Evolutionary conservation across 2,329 filamentous ascomycete species (phyloP).

Genomic region (Salinomyces thailandicus): DNA sequence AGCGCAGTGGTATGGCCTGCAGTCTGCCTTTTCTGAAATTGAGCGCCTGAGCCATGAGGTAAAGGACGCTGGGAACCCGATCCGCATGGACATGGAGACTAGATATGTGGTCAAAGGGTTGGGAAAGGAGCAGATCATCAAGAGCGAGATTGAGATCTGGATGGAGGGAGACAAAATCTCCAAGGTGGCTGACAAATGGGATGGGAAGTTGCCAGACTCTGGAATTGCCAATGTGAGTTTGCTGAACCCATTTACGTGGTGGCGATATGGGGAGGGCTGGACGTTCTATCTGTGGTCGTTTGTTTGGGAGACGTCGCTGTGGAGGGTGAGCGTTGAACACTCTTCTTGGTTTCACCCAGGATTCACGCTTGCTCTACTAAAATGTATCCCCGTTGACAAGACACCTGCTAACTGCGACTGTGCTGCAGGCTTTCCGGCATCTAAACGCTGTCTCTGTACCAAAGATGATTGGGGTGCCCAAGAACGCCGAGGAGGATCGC

Average conservation of each 20-base stretch:
- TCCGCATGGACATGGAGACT: constrained; percentile 45
- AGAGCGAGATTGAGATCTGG: constrained; percentile 40
- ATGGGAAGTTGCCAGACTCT: constrained; percentile 43
- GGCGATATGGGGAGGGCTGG: constrained; percentile 29
- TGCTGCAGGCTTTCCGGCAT: constrained; percentile 42
- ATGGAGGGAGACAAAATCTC: constrained; percentile 37
- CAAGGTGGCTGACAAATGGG: constrained; percentile 45
- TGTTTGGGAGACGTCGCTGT: constrained; percentile 29
- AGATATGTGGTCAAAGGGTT: constrained; percentile 46
- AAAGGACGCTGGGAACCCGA: constrained; percentile 47
- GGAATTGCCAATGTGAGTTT: constrained; percentile 43
- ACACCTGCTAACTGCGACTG: no score
- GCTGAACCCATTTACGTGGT: constrained; percentile 30
- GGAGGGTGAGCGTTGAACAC: constrained; percentile 28
- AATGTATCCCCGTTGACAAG: no score
- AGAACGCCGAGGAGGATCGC: constrained; percentile 42
- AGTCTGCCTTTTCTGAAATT: constrained; percentile 48
- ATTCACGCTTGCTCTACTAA: no score
- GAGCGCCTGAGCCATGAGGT: constrained; percentile 46
- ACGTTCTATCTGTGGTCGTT: constrained; percentile 30
- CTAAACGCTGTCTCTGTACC: constrained; percentile 44
- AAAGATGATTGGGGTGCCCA: constrained; percentile 42
- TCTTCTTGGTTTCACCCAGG: no score
- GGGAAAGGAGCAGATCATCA: constrained; percentile 40
- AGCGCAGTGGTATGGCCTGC: constrained; percentile 50